Conservation (phyloP, 2,329 filamentous ascomycete species). For the Bipolaris cookei region DNA sequence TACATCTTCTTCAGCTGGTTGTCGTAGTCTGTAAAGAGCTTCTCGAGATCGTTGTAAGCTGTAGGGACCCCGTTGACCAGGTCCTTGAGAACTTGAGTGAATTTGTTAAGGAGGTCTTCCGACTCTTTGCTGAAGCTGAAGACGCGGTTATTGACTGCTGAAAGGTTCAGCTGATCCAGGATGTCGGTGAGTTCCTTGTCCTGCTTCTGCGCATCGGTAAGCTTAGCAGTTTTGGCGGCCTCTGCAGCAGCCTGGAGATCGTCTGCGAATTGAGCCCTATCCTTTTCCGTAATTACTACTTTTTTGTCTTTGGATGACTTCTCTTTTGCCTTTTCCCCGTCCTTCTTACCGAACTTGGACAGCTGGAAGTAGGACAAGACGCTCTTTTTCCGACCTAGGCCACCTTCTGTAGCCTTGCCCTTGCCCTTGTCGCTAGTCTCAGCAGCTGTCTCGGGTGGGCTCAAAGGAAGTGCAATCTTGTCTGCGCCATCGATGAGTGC, state of each 20-base stretch:
- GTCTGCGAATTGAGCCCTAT: constrained; percentile 45
- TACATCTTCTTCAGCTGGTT: constrained; percentile 69
- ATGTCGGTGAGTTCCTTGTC: constrained; percentile 76
- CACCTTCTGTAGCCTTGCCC: constrained; percentile 38
- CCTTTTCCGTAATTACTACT: constrained; percentile 44
- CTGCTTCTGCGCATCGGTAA: constrained; percentile 59
- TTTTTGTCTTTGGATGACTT: constrained; percentile 34
- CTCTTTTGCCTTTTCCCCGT: constrained; percentile 43
- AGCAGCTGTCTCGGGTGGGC: constrained; percentile 49
- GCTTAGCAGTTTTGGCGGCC: constrained; percentile 40
- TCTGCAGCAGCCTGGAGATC: constrained; percentile 44
- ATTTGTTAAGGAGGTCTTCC: constrained; percentile 78
- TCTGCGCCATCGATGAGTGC: constrained; percentile 55
- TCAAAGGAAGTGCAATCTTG: constrained; percentile 58
- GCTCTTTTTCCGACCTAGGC: constrained; percentile 48
- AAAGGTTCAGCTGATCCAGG: constrained; percentile 83
- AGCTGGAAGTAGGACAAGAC: constrained; percentile 45
- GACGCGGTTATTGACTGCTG: constrained; percentile 82
- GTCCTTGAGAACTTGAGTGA: constrained; percentile 91
- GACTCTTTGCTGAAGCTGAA: constrained; percentile 86
- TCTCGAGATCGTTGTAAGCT: constrained; percentile 87
- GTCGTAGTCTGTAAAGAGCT: constrained; percentile 68
- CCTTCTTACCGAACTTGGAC: constrained; percentile 43
- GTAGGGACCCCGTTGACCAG: constrained; percentile 91
- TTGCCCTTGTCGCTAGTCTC: constrained; percentile 39